phyloP scores from a whole-genome alignment of 2,329 filamentous ascomycete genomes.

The Fusarium pilosicola region DNA sequence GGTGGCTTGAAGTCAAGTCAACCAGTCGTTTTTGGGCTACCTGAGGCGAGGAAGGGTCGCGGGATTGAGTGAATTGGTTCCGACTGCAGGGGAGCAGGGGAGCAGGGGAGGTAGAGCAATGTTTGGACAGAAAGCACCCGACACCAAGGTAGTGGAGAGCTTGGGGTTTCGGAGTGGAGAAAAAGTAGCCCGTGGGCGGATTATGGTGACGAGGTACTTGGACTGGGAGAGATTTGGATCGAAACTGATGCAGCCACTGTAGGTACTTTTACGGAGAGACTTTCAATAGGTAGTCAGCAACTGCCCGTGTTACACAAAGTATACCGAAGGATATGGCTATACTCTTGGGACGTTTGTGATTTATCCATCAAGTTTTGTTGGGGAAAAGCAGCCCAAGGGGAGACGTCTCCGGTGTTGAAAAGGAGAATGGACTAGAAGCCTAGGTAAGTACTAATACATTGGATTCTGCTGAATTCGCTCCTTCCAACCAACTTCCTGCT shows the following conservation, averaged over 20 bases:
- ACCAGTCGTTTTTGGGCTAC: slow-evolving; percentile 44
- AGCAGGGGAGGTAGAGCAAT: slow-evolving; percentile 39
- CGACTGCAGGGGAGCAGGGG: slow-evolving; percentile 41
- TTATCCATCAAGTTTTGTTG: background rate
- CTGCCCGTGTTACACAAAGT: background rate
- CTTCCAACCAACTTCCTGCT: background rate
- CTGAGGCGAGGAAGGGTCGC: slow-evolving; percentile 44
- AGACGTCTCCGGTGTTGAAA: background rate
- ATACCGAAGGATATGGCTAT: background rate
- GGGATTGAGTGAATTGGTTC: slow-evolving; percentile 36
- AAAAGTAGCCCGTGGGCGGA: slow-evolving; percentile 20
- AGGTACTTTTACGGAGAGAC: slow-evolving; percentile 8
- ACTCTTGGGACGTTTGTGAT: background rate
- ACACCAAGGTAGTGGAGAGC: slow-evolving; percentile 25
- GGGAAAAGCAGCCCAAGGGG: background rate
- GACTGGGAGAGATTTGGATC: slow-evolving; percentile 11
- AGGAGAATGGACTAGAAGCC: background rate
- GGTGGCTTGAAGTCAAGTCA: slow-evolving; percentile 46
- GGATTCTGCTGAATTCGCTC: background rate
- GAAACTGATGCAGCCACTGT: slow-evolving; percentile 11
- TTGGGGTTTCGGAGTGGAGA: slow-evolving; percentile 9
- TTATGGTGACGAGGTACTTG: slow-evolving; percentile 21
- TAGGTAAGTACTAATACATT: background rate
- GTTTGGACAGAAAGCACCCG: slow-evolving; percentile 35
- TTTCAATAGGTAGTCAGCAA: slow-evolving; percentile 15